A percentile compares a stretch with the other conserved stretches of the same genome.
phyloP scores from a whole-genome alignment of 2,329 filamentous ascomycete species.

The Nemania sp. region DNA sequence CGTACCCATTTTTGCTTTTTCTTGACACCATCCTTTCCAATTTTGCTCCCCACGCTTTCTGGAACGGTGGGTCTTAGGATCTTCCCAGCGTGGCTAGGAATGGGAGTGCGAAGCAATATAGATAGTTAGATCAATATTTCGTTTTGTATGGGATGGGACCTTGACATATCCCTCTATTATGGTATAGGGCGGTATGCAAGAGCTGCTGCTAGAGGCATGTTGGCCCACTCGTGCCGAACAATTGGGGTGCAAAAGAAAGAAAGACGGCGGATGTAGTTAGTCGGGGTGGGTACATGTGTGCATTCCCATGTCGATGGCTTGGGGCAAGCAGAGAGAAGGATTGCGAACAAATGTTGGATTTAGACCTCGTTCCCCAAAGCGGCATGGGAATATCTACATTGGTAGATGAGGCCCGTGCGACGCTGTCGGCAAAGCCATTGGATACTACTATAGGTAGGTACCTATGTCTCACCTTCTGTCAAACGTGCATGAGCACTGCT shows the following conservation, averaged over 20 bases:
- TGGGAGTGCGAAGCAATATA: slow-evolving; percentile 20
- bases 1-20: slow-evolving; percentile 27
- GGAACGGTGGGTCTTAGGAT: slow-evolving; percentile 25
- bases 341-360: slow-evolving; percentile 10
- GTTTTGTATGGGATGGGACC: slow-evolving; percentile 21
- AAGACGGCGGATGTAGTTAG: slow-evolving; percentile 26
- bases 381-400: slow-evolving; percentile 7
- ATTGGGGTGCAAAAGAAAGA: slow-evolving; percentile 30
- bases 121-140: slow-evolving; percentile 23
- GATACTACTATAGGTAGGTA: slow-evolving; percentile 14
- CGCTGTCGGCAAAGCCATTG: slow-evolving; percentile 13
- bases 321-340: slow-evolving; percentile 18
- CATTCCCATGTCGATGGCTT: slow-evolving; percentile 22
- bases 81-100: slow-evolving; percentile 22
- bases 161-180: slow-evolving; percentile 19
- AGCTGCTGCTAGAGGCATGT: slow-evolving; percentile 26
- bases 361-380: slow-evolving; percentile 6
- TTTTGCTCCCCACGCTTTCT: slow-evolving; percentile 13
- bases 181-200: slow-evolving; percentile 27
- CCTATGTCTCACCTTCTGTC: slow-evolving; percentile 25
- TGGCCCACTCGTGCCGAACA: slow-evolving; percentile 32
- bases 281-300: slow-evolving; percentile 25
- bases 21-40: slow-evolving; percentile 18
- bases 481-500: slow-evolving; percentile 27
- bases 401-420: slow-evolving; percentile 20